A percentile compares a stretch with the other conserved stretches of the same genome.
Evolutionary conservation across 163 green algal species (phyloP).

Genomic region (Chlorella variabilis): DNA sequence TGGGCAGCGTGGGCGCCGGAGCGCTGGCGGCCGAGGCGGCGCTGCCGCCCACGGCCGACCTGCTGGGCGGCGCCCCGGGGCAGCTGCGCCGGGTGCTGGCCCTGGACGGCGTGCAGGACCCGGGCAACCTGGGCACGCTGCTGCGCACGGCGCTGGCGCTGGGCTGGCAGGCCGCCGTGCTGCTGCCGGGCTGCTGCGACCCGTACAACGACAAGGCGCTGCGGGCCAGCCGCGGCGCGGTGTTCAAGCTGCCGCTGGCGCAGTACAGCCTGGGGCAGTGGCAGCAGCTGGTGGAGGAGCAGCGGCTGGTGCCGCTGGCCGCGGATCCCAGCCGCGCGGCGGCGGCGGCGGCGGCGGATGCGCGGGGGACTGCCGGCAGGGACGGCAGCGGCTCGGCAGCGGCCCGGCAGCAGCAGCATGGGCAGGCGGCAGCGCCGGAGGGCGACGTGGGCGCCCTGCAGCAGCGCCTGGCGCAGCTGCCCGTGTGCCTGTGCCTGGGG

Average conservation of each 20-base stretch:
- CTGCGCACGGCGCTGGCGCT: conserved; percentile 88
- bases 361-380: not conserved
- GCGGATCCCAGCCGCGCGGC: conserved; percentile 45
- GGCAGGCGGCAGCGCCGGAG: not conserved
- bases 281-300: conserved; percentile 33
- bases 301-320: conserved; percentile 48
- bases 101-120: conserved; percentile 69
- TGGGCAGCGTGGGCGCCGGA: conserved; percentile 64
- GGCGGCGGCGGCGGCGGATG: not conserved
- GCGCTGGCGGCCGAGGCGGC: conserved; percentile 69
- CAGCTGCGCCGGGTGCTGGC: conserved; percentile 20
- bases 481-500: conserved; percentile 86
- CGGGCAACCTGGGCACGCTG: conserved; percentile 85
- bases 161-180: conserved; percentile 84
- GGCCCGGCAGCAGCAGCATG: not conserved
- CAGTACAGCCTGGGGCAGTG: conserved; percentile 55
- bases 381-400: not conserved
- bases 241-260: conserved; percentile 71
- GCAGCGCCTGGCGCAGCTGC: not conserved
- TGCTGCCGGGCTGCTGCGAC: conserved; percentile 89
- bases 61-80: not conserved
- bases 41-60: conserved; percentile 50
- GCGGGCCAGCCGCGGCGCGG: conserved; percentile 62
- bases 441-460: not conserved
- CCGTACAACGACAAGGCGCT: conserved; percentile 90